These are phyloP conservation scores for Arxiozyma slooffiae DNA, from an alignment of 1,139 yeast species.

Conservation along the genomic window DNA sequence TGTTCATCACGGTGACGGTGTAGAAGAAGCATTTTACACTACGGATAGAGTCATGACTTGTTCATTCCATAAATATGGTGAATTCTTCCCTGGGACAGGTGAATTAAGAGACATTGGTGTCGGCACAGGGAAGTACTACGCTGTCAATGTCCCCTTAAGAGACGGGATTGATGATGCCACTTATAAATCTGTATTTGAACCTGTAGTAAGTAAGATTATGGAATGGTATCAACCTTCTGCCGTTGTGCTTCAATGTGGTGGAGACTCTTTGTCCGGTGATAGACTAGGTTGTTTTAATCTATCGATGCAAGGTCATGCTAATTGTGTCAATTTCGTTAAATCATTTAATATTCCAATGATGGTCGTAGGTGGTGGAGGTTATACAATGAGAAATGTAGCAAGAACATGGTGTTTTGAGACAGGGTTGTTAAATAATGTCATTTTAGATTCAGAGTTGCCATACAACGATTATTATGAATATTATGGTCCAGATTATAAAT, in stretches of 20 bases:
- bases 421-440: conserved; percentile 72
- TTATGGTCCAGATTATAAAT: conserved; percentile 90
- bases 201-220: conserved; percentile 68
- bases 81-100: conserved; percentile 94
- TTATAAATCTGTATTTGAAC: conserved; percentile 79
- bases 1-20: conserved; percentile 98
- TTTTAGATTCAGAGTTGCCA: conserved; percentile 75
- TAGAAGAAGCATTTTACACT: conserved; percentile 93
- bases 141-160: conserved; percentile 80
- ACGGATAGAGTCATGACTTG: conserved; percentile 97
- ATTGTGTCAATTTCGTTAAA: conserved; percentile 83
- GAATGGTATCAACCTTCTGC: conserved; percentile 94
- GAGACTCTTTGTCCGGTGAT: conserved; percentile 87
- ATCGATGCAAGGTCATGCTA: conserved; percentile 90
- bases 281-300: conserved; percentile 86
- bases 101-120: conserved; percentile 82
- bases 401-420: conserved; percentile 95
- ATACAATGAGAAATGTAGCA: conserved; percentile 93
- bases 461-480: conserved; percentile 95
- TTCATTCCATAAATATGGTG: conserved; percentile 94
- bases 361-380: conserved; percentile 97
- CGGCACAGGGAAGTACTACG: conserved; percentile 78
- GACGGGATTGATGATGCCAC: conserved; percentile 91
- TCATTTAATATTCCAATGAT: conserved; percentile 80
- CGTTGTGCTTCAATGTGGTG: conserved; percentile 85